These are phyloP conservation scores for Mycena sanguinolenta DNA, from an alignment of 768 basidiomycete species.

Conservation along the genomic window DNA sequence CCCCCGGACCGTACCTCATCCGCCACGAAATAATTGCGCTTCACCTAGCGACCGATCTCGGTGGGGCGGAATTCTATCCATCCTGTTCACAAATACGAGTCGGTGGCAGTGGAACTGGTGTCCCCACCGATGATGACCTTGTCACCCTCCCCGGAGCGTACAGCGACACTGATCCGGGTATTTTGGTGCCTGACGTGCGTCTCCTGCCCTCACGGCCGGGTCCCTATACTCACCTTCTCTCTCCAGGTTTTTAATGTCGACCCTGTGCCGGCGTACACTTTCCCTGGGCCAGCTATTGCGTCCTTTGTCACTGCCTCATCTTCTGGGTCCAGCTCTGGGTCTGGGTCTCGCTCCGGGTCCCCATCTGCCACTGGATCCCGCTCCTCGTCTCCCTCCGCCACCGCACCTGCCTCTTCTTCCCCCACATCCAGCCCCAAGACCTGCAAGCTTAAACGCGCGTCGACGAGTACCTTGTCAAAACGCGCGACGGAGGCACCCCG, in stretches of 20 bases:
- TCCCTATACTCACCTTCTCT: background rate
- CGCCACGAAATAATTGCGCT: slow-evolving; percentile 72
- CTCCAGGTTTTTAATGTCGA: slow-evolving; percentile 17
- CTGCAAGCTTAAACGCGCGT: slow-evolving; percentile 30
- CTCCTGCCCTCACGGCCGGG: background rate
- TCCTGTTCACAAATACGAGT: slow-evolving; percentile 62
- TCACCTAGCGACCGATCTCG: slow-evolving; percentile 58
- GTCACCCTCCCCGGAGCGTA: slow-evolving; percentile 69
- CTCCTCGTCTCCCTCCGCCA: background rate
- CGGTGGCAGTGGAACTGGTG: slow-evolving; percentile 53
- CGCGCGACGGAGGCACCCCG: slow-evolving; percentile 25
- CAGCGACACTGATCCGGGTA: slow-evolving; percentile 65
- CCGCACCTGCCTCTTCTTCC: background rate
- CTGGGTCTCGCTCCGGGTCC: background rate
- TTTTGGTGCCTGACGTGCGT: slow-evolving; percentile 58
- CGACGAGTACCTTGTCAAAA: slow-evolving; percentile 4
- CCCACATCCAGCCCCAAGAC: background rate
- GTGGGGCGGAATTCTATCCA: slow-evolving; percentile 73
- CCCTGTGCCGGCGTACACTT: slow-evolving; percentile 18
- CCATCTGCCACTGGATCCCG: background rate
- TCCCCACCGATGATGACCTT: slow-evolving; percentile 49
- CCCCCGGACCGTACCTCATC: slow-evolving; percentile 65
- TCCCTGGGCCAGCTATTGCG: slow-evolving; percentile 20
- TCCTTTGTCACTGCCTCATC: slow-evolving; percentile 5
- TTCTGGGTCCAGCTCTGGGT: slow-evolving; percentile 4